phyloP scores from a whole-genome alignment of 2,329 filamentous ascomycete species.

The Pestalotiopsis fici region DNA sequence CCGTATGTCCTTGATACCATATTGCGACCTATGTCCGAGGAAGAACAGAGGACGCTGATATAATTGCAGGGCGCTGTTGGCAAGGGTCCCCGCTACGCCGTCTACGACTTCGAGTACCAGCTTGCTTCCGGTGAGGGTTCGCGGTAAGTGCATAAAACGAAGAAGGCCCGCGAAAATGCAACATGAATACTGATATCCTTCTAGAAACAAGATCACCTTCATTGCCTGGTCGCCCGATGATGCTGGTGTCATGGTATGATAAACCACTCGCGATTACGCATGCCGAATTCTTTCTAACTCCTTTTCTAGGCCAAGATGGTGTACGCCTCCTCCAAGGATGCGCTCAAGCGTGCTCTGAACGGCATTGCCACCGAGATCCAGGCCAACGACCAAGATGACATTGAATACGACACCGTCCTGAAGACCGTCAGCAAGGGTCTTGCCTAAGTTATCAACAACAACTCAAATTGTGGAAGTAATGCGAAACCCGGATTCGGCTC shows the following conservation, averaged over 20 bases:
- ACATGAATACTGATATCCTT: conserved; percentile 11
- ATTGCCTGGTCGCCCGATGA: conserved; percentile 82
- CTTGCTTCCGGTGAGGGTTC: conserved; percentile 71
- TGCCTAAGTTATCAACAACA: not conserved
- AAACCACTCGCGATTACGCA: not conserved
- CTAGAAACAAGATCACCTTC: conserved; percentile 77
- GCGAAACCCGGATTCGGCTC: not conserved
- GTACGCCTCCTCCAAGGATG: conserved; percentile 87
- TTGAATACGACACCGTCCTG: conserved; percentile 75
- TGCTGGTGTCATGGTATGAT: conserved; percentile 72
- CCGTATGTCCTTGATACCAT: conserved; percentile 44
- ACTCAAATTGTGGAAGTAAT: not conserved
- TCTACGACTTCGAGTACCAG: conserved; percentile 83
- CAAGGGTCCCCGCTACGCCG: conserved; percentile 78
- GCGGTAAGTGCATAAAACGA: conserved; percentile 47
- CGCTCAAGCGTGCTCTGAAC: conserved; percentile 77
- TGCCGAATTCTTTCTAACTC: conserved; percentile 18
- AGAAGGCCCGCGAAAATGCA: conserved; percentile 15
- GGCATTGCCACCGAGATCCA: conserved; percentile 77
- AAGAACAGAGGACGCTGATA: conserved; percentile 29
- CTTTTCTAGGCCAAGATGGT: conserved; percentile 77
- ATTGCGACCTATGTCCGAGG: conserved; percentile 30
- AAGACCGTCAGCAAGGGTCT: conserved; percentile 64
- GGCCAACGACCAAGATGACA: conserved; percentile 82
- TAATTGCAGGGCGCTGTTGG: conserved; percentile 52